Percentiles rank a stretch among this genome's conserved stretches.
phyloP scores from a whole-genome alignment of 2,329 filamentous ascomycete genomes.

The Lomentospora prolificans region DNA sequence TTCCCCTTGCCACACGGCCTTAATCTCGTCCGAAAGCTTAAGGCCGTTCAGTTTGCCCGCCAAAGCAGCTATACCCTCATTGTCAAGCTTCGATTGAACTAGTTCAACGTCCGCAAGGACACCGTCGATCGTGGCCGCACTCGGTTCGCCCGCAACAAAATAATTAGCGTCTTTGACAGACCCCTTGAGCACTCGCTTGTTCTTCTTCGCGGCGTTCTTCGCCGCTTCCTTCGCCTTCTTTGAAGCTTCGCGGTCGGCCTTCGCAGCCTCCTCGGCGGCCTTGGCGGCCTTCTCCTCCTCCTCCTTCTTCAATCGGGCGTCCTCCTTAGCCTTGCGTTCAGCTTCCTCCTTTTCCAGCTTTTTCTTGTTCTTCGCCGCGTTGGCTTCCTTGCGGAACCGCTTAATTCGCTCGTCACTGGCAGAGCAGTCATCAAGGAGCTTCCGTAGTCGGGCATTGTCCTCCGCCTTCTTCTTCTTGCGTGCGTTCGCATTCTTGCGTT shows the following conservation, averaged over 20 bases:
- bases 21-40: slow-evolving; percentile 76
- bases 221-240: slow-evolving; percentile 99
- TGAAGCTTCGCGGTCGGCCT: slow-evolving; percentile 67
- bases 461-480: slow-evolving; percentile 99
- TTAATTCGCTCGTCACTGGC: slow-evolving; percentile 91
- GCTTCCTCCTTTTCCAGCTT: slow-evolving; percentile 81
- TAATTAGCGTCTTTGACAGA: slow-evolving; percentile 98
- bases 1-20: slow-evolving; percentile 70
- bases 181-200: slow-evolving; percentile 92
- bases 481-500: slow-evolving; percentile 95
- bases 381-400: slow-evolving; percentile 86
- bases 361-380: slow-evolving; percentile 95
- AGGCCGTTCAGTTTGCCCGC: slow-evolving; percentile 70
- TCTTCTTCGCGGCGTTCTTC: slow-evolving; percentile 99
- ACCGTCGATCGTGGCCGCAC: slow-evolving; percentile 68
- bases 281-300: slow-evolving; percentile 71
- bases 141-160: slow-evolving; percentile 65
- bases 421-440: slow-evolving; percentile 79
- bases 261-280: slow-evolving; percentile 79
- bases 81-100: slow-evolving; percentile 78
- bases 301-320: slow-evolving; percentile 72
- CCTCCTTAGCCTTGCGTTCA: slow-evolving; percentile 77
- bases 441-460: slow-evolving; percentile 83
- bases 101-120: slow-evolving; percentile 80
- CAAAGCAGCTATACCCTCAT: slow-evolving; percentile 79